Conservation (phyloP, 768 basidiomycete genomes). For the Kwoniella sp. region DNA sequence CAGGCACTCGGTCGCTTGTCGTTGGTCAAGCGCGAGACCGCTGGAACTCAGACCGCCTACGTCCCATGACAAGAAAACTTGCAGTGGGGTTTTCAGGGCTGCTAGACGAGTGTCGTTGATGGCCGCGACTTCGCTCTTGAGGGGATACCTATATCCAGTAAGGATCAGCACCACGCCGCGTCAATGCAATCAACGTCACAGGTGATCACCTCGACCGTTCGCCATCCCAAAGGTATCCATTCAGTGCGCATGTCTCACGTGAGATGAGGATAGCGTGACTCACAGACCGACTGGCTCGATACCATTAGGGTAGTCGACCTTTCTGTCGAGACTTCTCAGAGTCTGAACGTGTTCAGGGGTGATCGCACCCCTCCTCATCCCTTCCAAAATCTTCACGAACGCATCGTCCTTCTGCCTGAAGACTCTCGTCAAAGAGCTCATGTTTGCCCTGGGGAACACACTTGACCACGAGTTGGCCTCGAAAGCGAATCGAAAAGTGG, state of each 20-base stretch:
- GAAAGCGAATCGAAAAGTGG: slow-evolving; percentile 47
- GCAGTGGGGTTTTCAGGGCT: slow-evolving; percentile 23
- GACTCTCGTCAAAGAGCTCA: slow-evolving; percentile 48
- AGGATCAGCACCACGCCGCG: neutral
- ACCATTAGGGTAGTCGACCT: slow-evolving; percentile 36
- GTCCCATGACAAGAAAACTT: slow-evolving; percentile 30
- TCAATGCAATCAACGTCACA: too few species aligned
- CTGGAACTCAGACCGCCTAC: slow-evolving; percentile 36
- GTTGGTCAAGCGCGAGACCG: slow-evolving; percentile 25
- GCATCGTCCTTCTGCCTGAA: slow-evolving; percentile 53
- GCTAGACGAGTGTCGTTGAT: slow-evolving; percentile 37
- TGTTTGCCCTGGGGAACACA: slow-evolving; percentile 36
- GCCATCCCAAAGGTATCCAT: too few species aligned
- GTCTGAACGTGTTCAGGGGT: slow-evolving; percentile 26
- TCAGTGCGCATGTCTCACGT: too few species aligned
- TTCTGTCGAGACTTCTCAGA: slow-evolving; percentile 33
- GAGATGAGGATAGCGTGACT: slow-evolving; percentile 10
- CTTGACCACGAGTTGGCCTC: slow-evolving; percentile 53
- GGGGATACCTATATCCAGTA: slow-evolving; percentile 32
- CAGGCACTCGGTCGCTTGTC: slow-evolving; percentile 32
- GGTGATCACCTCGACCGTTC: neutral
- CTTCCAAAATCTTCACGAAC: slow-evolving; percentile 53
- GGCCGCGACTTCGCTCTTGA: slow-evolving; percentile 34
- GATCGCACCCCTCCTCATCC: slow-evolving; percentile 50
- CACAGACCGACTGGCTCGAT: slow-evolving; percentile 49